Base-by-base conservation (phyloP, 768 basidiomycete species). In the Suillus weaverae region DNA sequence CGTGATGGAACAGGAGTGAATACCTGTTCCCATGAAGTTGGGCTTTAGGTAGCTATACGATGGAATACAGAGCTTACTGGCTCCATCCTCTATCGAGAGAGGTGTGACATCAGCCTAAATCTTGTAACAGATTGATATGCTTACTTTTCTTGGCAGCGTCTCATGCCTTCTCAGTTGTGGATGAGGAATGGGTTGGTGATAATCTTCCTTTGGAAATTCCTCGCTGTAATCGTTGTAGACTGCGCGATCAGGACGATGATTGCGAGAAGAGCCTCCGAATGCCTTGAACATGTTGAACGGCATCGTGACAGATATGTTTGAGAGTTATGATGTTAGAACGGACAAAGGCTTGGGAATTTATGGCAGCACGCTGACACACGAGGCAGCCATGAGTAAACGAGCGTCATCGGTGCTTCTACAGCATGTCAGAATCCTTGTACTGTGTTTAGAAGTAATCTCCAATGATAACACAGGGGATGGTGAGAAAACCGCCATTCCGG, bases 211-310 rank as follows among this genome's bases (percentile, higher is more conserved):
- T 18, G 74, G 71, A 66, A 77, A 75, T 13, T 69, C 76, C 22
- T 72, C 73, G 53, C 69, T 72, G 69, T 70, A 75, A 48, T 72
- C 70, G 5, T 62, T 26, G 22, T 73, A 76, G 55, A 70, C 64
- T 50, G 64, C 46, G 35, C 69, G 60, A 67, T 75, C 75, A 30
- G 65, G 38, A 41, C 26, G 71, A 53, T 69, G 75, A 68, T 67
- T 77, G 72, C 74, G 74, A 62, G 44, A 51, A 14, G 63, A 76
- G 66, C 76, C 69, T 63, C 73, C 66, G 56, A 76, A 73, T 68
- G 72, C 75, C 68, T 76, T 76, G 69, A 76, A 76, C 76, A 76
- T 76, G 67, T 76, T 78, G 65, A 76, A 78, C 66, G 75, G 75
- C 75, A 76, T 76, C 63, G 73, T 75, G 71, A 61, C 64, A 66